Evolutionary conservation across 257 asterid species (phyloP).

Genomic region (Ehretia macrophylla): DNA sequence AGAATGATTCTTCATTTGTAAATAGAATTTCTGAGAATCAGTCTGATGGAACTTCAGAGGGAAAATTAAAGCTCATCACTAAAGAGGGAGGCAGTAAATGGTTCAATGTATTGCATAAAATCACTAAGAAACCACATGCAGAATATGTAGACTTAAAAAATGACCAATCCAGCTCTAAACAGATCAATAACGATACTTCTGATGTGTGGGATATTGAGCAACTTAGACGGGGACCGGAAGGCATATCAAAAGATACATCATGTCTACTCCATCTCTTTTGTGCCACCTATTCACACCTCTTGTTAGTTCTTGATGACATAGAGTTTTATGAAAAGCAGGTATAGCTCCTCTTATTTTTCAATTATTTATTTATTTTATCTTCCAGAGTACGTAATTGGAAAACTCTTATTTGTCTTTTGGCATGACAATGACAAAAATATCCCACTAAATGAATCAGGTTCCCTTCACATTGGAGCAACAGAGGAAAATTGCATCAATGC

Average conservation of each 20-base stretch:
- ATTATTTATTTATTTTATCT: slow-evolving; percentile 4
- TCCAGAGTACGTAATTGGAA: not conserved
- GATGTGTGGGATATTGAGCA: slow-evolving; percentile 72
- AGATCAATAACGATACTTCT: slow-evolving; percentile 43
- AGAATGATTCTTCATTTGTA: slow-evolving; percentile 19
- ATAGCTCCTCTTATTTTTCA: slow-evolving; percentile 7
- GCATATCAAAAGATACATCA: slow-evolving; percentile 59
- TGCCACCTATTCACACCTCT: slow-evolving; percentile 80
- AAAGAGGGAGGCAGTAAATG: slow-evolving; percentile 73
- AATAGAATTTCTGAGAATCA: slow-evolving; percentile 32
- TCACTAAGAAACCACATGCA: slow-evolving; percentile 53
- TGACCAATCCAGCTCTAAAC: slow-evolving; percentile 29
- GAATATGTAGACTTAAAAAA: slow-evolving; percentile 30
- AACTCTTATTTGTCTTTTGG: not conserved
- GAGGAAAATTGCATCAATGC: slow-evolving; percentile 59
- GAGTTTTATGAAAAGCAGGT: slow-evolving; percentile 98
- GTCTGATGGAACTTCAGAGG: slow-evolving; percentile 37
- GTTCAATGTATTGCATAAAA: slow-evolving; percentile 64
- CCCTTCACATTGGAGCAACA: slow-evolving; percentile 90
- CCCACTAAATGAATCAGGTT: slow-evolving; percentile 39
- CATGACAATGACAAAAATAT: slow-evolving; percentile 11
- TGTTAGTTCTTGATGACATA: slow-evolving; percentile 85
- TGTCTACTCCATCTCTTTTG: slow-evolving; percentile 86
- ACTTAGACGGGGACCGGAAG: slow-evolving; percentile 75
- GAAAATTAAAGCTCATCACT: slow-evolving; percentile 46